Evolutionary conservation across 2,329 filamentous ascomycete species (phyloP).

Genomic region (Westerdykella ornata): DNA sequence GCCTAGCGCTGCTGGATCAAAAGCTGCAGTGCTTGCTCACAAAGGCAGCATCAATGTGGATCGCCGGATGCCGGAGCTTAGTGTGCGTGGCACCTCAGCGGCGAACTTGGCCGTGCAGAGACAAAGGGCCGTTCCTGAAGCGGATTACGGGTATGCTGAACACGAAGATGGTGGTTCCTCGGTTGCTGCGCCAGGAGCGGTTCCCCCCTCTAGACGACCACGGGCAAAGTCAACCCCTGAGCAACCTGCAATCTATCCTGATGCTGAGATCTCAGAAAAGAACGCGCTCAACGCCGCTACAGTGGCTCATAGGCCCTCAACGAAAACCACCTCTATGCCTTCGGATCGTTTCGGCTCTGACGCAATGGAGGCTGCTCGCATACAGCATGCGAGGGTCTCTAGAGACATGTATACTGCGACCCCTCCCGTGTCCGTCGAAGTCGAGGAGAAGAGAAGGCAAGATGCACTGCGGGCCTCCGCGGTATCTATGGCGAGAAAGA

Average conservation of each 20-base stretch:
- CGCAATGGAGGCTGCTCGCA: conserved; percentile 55
- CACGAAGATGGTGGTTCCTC: conserved; percentile 60
- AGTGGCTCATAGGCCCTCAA: conserved; percentile 50
- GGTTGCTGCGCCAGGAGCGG: conserved; percentile 70
- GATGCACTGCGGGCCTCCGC: conserved; percentile 75
- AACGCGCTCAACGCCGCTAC: conserved; percentile 70
- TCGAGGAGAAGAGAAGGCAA: conserved; percentile 65
- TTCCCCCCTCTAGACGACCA: conserved; percentile 50
- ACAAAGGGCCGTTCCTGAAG: conserved; percentile 41
- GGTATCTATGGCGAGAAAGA: conserved; percentile 80
- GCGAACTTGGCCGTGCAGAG: conserved; percentile 61
- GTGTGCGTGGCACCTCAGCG: conserved; percentile 57
- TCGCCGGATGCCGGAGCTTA: conserved; percentile 47
- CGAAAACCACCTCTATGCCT: conserved; percentile 14
- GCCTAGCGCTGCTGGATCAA: conserved; percentile 60
- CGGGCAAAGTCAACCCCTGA: conserved; percentile 57
- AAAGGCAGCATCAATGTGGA: conserved; percentile 48
- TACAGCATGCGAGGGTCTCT: conserved; percentile 61
- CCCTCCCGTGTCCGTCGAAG: conserved; percentile 64
- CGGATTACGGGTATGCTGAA: conserved; percentile 43
- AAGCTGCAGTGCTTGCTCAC: conserved; percentile 64
- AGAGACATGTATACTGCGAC: conserved; percentile 71
- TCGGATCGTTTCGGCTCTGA: conserved; percentile 41
- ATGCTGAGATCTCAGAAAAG: conserved; percentile 53
- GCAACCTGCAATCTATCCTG: conserved; percentile 45